Percentiles rank a stretch among this genome's conserved stretches.
Conservation (phyloP, 2,329 filamentous ascomycete species). For the Capronia coronata region DNA sequence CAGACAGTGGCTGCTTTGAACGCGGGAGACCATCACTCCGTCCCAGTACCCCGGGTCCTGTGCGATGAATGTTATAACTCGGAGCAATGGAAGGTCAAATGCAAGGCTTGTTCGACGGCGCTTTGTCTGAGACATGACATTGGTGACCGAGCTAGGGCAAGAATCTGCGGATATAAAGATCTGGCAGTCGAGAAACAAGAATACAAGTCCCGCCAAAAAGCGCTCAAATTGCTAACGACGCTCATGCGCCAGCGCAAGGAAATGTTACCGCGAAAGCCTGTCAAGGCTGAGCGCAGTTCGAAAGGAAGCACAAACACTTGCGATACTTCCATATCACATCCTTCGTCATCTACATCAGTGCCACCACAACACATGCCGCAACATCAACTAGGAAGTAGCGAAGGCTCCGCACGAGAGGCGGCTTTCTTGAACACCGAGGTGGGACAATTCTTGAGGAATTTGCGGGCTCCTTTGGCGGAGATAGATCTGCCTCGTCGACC, state of each 20-base stretch:
- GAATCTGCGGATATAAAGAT: constrained; percentile 53
- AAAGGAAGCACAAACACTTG: neutral
- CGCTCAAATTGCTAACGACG: constrained; percentile 19
- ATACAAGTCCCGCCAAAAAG: constrained; percentile 28
- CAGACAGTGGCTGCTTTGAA: constrained; percentile 12
- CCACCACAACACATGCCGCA: neutral
- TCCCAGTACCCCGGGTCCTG: constrained; percentile 44
- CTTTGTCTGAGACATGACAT: constrained; percentile 57
- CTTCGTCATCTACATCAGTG: neutral
- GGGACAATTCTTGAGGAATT: constrained; percentile 4
- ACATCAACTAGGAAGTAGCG: neutral
- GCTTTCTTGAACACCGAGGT: constrained; percentile 6
- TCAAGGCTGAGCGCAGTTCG: neutral
- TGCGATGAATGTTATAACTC: constrained; percentile 54
- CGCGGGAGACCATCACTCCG: constrained; percentile 10
- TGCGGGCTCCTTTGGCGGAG: constrained; percentile 19
- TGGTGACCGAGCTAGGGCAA: constrained; percentile 46
- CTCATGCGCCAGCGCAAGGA: constrained; percentile 29
- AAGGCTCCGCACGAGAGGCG: constrained; percentile 7
- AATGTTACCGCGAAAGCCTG: constrained; percentile 1
- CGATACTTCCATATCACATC: neutral
- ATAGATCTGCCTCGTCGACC: constrained; percentile 25
- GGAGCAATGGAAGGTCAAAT: constrained; percentile 55
- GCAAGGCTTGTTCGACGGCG: constrained; percentile 51
- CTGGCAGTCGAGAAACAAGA: constrained; percentile 47